These are phyloP conservation scores for Sisymbrium altissimum DNA, from an alignment of 345 rosid species.

Conservation along the genomic window DNA sequence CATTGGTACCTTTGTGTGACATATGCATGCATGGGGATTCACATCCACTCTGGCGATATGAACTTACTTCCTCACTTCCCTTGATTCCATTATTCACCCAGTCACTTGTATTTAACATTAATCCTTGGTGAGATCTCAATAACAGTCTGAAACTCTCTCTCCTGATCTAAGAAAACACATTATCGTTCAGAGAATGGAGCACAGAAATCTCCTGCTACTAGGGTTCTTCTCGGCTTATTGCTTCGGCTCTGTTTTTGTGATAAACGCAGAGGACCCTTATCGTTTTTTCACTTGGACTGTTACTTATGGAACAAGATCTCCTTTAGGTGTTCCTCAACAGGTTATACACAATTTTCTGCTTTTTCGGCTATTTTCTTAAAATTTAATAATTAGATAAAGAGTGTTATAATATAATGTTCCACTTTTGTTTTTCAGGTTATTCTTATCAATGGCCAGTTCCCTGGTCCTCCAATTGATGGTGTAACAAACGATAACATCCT, in stretches of 20 bases:
- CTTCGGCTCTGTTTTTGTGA: not conserved
- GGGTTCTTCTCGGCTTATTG: slow-evolving; percentile 12
- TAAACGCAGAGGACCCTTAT: slow-evolving; percentile 53
- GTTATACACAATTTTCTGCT: slow-evolving; percentile 12
- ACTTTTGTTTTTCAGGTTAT: slow-evolving; percentile 45
- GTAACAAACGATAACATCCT: slow-evolving; percentile 68
- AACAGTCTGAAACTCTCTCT: not conserved
- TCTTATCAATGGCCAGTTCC: slow-evolving; percentile 72
- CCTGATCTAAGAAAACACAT: not conserved
- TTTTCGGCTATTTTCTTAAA: no score
- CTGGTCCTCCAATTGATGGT: slow-evolving; percentile 67
- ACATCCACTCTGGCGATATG: slow-evolving; percentile 14
- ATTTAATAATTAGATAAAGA: not conserved
- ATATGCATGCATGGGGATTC: slow-evolving; percentile 26
- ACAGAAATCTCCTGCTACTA: not conserved
- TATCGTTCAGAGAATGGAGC: slow-evolving; percentile 8
- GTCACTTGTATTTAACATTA: slow-evolving; percentile 14
- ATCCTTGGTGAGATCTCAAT: not conserved
- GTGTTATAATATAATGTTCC: not conserved
- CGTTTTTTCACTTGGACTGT: slow-evolving; percentile 57
- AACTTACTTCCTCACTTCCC: slow-evolving; percentile 26
- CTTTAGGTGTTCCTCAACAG: slow-evolving; percentile 45
- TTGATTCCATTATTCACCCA: not conserved
- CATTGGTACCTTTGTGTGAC: not conserved
- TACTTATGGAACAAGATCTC: slow-evolving; percentile 53